phyloP scores from a whole-genome alignment of 2,329 filamentous ascomycete genomes.

The Pseudogymnoascus sp. region DNA sequence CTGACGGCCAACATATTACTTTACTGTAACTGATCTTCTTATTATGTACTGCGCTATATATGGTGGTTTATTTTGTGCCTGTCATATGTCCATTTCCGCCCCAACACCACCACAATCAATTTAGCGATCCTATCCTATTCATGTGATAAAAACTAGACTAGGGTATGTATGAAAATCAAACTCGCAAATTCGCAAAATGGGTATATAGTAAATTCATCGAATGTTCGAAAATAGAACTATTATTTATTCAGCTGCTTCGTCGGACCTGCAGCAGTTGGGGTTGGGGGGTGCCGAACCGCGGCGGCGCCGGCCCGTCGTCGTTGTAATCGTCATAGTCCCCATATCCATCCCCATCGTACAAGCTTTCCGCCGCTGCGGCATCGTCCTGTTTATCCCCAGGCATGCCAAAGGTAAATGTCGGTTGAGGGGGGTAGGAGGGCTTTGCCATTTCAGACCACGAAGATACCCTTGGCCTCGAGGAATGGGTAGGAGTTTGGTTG shows the following conservation, averaged over 20 bases:
- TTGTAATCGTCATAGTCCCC: not conserved
- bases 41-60: not conserved
- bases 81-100: not conserved
- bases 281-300: not conserved
- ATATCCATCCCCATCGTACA: not conserved
- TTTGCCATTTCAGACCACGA: not conserved
- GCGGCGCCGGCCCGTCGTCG: too few species aligned
- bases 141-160: not conserved
- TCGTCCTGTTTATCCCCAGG: not conserved
- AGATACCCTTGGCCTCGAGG: not conserved
- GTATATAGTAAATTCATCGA: conserved; percentile 2
- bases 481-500: not conserved
- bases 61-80: not conserved
- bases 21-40: not conserved
- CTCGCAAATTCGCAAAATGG: not conserved
- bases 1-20: not conserved
- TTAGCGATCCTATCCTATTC: not conserved
- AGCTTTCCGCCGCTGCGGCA: not conserved
- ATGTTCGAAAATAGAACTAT: not conserved
- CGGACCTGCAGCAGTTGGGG: not conserved
- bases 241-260: not conserved
- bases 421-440: not conserved
- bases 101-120: not conserved
- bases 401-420: not conserved
- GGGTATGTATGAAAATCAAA: not conserved